Percentiles rank a stretch among this genome's conserved stretches.
These are phyloP conservation scores for Thoreauomyces humboldtii DNA, from an alignment of 192 early-diverging fungal genomes.

Conservation along the genomic window DNA sequence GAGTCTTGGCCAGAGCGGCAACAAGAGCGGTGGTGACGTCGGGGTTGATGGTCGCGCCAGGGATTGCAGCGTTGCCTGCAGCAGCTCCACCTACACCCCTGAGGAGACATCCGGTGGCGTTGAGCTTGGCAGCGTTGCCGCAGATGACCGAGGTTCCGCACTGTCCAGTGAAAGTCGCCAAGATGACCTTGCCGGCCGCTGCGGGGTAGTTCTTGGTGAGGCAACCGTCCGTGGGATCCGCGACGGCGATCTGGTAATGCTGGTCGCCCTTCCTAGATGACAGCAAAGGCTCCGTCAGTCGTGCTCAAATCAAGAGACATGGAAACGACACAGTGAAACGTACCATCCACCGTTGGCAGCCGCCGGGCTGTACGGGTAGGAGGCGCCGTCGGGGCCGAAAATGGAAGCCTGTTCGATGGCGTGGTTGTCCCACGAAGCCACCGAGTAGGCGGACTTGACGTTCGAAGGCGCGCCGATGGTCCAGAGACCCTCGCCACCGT, in stretches of 20 bases:
- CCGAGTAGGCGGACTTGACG: conserved; percentile 26
- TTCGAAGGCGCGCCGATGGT: conserved; percentile 36
- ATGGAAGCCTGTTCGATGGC: background rate
- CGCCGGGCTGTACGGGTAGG: conserved; percentile 13
- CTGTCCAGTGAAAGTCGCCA: background rate
- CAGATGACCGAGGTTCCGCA: conserved; percentile 26
- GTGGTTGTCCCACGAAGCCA: conserved; percentile 18
- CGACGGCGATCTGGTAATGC: conserved; percentile 5
- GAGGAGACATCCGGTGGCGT: conserved; percentile 37
- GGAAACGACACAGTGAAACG: too few species aligned
- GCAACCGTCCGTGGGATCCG: background rate
- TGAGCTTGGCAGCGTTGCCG: conserved; percentile 12
- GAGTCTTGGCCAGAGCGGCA: conserved; percentile 20
- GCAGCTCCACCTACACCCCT: conserved; percentile 13
- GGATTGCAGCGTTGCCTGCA: conserved; percentile 15
- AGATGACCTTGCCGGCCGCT: conserved; percentile 7
- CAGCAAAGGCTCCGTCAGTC: too few species aligned
- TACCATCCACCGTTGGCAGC: conserved; percentile 6
- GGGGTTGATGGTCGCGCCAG: conserved; percentile 8
- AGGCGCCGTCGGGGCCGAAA: background rate
- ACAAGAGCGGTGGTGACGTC: conserved; percentile 14
- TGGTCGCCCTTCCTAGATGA: conserved; percentile 8
- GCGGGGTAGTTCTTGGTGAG: background rate
- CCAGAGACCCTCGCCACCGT: conserved; percentile 59
- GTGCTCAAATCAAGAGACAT: too few species aligned